These are phyloP conservation scores for Penicillium coprophilum DNA, from an alignment of 495 filamentous ascomycete species.

Conservation along the genomic window DNA sequence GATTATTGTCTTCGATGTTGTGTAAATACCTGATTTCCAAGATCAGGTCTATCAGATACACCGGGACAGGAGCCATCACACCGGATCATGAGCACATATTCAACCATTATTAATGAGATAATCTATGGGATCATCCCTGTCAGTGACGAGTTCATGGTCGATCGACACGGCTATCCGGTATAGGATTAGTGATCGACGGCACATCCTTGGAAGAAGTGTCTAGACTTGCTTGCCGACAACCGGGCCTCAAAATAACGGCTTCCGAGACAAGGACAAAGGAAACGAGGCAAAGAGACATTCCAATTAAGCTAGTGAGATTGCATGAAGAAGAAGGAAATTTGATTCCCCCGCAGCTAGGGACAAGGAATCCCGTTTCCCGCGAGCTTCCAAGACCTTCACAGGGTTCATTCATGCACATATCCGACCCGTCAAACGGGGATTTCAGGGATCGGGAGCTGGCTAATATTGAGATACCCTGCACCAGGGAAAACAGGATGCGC, in stretches of 20 bases:
- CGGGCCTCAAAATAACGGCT: background rate
- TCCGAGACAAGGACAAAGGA: slow-evolving; percentile 10
- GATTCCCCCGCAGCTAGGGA: background rate
- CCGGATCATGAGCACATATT: slow-evolving; percentile 5
- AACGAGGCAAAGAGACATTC: slow-evolving; percentile 11
- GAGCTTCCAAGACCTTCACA: slow-evolving; percentile 13
- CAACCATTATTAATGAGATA: background rate
- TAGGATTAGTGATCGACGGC: slow-evolving; percentile 18
- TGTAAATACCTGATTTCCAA: background rate
- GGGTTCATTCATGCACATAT: slow-evolving; percentile 17
- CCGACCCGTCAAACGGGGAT: slow-evolving; percentile 18
- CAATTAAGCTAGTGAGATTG: background rate
- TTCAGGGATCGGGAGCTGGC: slow-evolving; percentile 3
- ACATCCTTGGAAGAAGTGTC: slow-evolving; percentile 3
- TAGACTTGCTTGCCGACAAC: slow-evolving; percentile 9
- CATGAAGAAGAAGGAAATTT: slow-evolving; percentile 1
- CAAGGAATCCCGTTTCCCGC: slow-evolving; percentile 2
- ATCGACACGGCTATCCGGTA: slow-evolving; percentile 15
- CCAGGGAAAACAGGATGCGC: background rate
- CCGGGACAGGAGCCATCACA: background rate
- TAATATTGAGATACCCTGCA: slow-evolving; percentile 13
- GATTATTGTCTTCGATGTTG: background rate
- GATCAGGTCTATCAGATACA: background rate
- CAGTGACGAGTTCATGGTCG: slow-evolving; percentile 23
- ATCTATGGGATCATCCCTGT: slow-evolving; percentile 27